Evolutionary conservation across 345 rosid species (phyloP), one percentile per base, ranked within the genome.

Genomic region (Populus simonii): DNA sequence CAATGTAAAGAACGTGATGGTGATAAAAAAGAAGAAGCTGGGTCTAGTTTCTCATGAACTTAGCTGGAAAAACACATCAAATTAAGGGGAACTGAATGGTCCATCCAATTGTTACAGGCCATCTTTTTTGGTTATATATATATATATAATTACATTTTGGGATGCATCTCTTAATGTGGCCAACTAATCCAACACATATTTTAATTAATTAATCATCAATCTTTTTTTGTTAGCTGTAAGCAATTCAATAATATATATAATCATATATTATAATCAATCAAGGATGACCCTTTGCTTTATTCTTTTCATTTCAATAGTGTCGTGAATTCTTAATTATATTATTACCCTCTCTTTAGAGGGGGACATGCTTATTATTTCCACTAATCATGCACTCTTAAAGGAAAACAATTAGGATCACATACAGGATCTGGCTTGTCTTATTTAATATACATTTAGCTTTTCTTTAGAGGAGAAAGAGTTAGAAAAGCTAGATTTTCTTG

Each of bases 401-500:
- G 67, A 69, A 49, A 80, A 80, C 76, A 69, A 66, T 72, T 57
- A 47, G 72, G 78, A 76, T 81, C n/a, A 78, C n/a, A 47, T 12
- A 47, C 29, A 39, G 73, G 74, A 74, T 68, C 59, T 79, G 71
- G 74, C 65, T 78, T 70, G 81, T 59, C 76, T 74, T 53, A 18
- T 74, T 66, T 38, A 74, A 33, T 72, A 33, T 25, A 22, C 49
- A 39, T 4, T 47, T 7, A 22, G 55, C 71, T 57, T 35, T 78
- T 76, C 74, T 67, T 73, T 61, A 27, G 70, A 71, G 79, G 43
- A 74, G 74, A 62, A 71, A 68, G 76, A 47, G 68, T 5, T 61
- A 31, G 47, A 2, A 53, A 83, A 81, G 72, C 72, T 63, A 82
- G 82, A 65, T 79, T 82, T 74, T 62, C 86, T 79, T 77, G 90